Percentiles rank a stretch among this genome's conserved stretches.
phyloP scores from a whole-genome alignment of 257 asterid genomes.

The Solanum ossicruentum region DNA sequence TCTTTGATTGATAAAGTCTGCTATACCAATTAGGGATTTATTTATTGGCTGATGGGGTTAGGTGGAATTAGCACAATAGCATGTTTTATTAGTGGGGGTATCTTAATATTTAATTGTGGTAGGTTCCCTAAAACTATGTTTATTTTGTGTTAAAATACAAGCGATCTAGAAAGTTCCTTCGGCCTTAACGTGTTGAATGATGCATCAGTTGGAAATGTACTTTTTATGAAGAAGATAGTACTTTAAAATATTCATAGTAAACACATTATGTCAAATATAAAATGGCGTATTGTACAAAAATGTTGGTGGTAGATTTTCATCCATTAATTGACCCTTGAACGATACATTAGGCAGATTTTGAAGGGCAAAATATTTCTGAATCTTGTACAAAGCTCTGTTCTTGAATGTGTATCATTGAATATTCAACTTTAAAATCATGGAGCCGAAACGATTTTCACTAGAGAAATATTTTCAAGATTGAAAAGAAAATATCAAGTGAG shows the following conservation, averaged over 20 bases:
- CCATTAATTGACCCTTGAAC: neutral
- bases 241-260: neutral
- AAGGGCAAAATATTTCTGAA: neutral
- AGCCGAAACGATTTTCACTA: neutral
- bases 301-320: neutral
- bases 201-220: neutral
- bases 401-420: neutral
- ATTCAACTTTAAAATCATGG: neutral
- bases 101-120: neutral
- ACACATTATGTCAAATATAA: neutral
- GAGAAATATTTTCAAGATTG: neutral
- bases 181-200: neutral
- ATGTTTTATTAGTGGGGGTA: neutral
- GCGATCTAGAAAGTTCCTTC: neutral
- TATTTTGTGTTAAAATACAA: neutral
- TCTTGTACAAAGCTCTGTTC: neutral
- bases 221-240: neutral
- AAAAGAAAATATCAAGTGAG: neutral
- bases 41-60: neutral
- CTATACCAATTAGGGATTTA: neutral
- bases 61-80: neutral
- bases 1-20: neutral
- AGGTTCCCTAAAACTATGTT: neutral
- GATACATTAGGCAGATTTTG: neutral
- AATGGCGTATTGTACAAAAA: neutral